Evolutionary conservation across 2,329 filamentous ascomycete genomes (phyloP).

Genomic region (Endothia cerciana): DNA sequence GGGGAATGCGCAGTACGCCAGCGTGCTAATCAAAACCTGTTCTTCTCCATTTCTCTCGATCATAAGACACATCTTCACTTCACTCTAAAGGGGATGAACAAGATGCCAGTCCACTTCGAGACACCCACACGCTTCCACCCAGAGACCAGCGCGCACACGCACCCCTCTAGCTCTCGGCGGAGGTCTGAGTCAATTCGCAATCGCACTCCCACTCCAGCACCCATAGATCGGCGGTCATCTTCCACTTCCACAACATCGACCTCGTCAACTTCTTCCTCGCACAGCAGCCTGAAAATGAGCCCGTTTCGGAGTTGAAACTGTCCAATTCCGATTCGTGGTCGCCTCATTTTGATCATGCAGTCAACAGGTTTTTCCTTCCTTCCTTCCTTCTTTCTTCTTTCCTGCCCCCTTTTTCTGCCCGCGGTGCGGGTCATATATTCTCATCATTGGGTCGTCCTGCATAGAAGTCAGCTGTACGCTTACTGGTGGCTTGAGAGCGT

Average conservation of each 20-base stretch:
- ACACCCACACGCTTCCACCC: conserved; percentile 26
- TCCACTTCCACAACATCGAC: conserved; percentile 18
- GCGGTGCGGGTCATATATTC: too few species aligned
- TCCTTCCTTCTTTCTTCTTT: too few species aligned
- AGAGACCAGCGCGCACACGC: conserved; percentile 23
- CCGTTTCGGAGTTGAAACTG: conserved; percentile 3
- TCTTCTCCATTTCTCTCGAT: too few species aligned
- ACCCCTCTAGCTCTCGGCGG: conserved; percentile 18
- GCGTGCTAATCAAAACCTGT: neutral
- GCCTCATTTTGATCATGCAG: neutral
- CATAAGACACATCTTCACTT: neutral
- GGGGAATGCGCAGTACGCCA: conserved; percentile 11
- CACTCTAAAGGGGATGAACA: neutral
- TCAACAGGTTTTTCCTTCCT: too few species aligned
- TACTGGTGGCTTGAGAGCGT: neutral
- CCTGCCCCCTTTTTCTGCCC: too few species aligned
- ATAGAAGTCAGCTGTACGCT: neutral
- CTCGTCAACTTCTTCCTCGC: neutral
- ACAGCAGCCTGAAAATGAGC: conserved; percentile 22
- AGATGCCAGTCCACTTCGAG: conserved; percentile 28
- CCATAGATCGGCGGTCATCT: conserved; percentile 21
- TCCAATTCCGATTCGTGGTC: neutral
- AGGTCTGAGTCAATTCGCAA: conserved; percentile 24
- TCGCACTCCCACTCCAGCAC: conserved; percentile 23
- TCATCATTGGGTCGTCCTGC: neutral